Evolutionary conservation across 2,329 filamentous ascomycete genomes (phyloP), one percentile per base, ranked within the genome.

Genomic region (Fusarium agapanthi): DNA sequence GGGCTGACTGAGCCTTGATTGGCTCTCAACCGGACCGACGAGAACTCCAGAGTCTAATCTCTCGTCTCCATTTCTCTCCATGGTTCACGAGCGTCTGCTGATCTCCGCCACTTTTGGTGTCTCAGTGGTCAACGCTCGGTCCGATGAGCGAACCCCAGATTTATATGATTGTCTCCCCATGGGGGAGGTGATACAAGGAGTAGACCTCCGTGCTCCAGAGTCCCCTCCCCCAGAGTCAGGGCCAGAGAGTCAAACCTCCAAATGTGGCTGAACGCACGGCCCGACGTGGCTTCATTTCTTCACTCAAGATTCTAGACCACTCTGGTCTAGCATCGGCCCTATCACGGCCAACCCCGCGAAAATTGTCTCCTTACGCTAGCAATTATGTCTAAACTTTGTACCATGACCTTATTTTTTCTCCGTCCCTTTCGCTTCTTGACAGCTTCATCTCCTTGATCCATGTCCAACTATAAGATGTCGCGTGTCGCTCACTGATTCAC

Each of bases 11-110:
- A 7, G 5, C 1, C 1, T 4, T 26, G 5, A 72, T 74, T 76
- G 71, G 75, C 5, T 8, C 6, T n/a, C 58, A 2, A 4, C 67
- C 75, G 75, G 75, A 37, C 75, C 75, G 75, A 69, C 59, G 38
- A 53, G 28, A 37, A 5, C 18, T 0, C 6, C 8, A 37, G 26
- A 59, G 58, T 37, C 59, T 34, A 64, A 43, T 34, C 6, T 1
- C 45, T 22, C 44, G 12, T 26, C 20, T 4, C 12, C 22, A 32
- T 4, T 11, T 38, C 32, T 38, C 32, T 26, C 10, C 55, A 41
- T 58, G 66, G 58, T 10, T 24, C 13, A 9, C 16, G 12, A 30
- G 8, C 38, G 38, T 64, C 66, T 40, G 20, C 43, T 53, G n/a
- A 51, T 43, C 34, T 7, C 35, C 35, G 58, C 66, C 65, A 65